These are phyloP conservation scores for Gastrolobium bilobum DNA, from an alignment of 306 rosid genomes.

Conservation along the genomic window DNA sequence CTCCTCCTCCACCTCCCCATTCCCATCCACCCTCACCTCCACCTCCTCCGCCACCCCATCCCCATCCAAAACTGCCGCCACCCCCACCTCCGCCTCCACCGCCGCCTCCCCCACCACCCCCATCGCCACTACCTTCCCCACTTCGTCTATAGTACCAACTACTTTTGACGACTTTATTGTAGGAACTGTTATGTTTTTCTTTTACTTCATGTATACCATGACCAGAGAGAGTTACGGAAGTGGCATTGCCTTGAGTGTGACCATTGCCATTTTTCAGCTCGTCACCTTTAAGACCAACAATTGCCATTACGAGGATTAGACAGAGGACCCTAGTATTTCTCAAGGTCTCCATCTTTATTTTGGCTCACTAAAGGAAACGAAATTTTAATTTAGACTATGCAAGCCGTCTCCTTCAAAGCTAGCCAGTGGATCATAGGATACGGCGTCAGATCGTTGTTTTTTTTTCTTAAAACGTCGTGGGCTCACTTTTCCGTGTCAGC, in stretches of 20 bases:
- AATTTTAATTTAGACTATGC: background rate
- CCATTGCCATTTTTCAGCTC: slow-evolving; percentile 39
- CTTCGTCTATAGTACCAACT: slow-evolving; percentile 34
- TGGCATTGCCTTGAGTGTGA: slow-evolving; percentile 45
- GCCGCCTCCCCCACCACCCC: slow-evolving; percentile 27
- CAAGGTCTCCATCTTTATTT: slow-evolving; percentile 46
- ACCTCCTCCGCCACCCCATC: background rate
- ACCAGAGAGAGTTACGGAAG: slow-evolving; percentile 32
- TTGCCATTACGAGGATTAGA: slow-evolving; percentile 47
- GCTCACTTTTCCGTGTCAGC: too few relatives aligned
- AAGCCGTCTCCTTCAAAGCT: slow-evolving; percentile 35
- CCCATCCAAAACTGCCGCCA: slow-evolving; percentile 27
- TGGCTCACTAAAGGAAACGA: slow-evolving; percentile 1
- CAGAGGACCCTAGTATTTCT: slow-evolving; percentile 46
- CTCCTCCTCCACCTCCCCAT: slow-evolving; percentile 79
- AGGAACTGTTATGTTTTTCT: slow-evolving; percentile 38
- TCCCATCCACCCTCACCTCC: slow-evolving; percentile 50
- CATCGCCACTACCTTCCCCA: background rate
- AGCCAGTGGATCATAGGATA: too few relatives aligned
- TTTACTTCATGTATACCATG: slow-evolving; percentile 35
- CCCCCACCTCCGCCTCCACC: slow-evolving; percentile 42
- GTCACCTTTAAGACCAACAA: slow-evolving; percentile 52
- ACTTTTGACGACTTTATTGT: slow-evolving; percentile 40
- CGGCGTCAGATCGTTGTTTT: too few relatives aligned
- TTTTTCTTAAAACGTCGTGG: too few relatives aligned